Conservation (phyloP, 164 flowering plant genomes). For the Kingdonia uniflora region DNA sequence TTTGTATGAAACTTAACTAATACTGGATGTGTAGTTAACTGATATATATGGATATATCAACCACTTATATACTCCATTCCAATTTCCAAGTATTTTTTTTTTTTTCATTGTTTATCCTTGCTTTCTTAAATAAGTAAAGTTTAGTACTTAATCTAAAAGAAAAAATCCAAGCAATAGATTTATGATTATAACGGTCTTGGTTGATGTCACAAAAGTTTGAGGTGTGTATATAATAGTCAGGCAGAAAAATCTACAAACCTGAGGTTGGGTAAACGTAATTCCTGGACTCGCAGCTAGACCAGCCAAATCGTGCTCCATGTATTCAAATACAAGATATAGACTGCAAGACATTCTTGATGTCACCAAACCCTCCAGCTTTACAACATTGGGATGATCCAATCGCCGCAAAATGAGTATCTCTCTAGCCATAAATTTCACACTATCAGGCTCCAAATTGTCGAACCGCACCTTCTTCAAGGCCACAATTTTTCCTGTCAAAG, state of each 20-base stretch:
- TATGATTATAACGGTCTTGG: too few species aligned
- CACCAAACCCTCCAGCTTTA: constrained; percentile 30
- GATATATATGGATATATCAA: too few species aligned
- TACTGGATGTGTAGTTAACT: too few species aligned
- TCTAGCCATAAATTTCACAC: constrained; percentile 79
- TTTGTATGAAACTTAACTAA: too few species aligned
- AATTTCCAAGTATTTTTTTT: too few species aligned
- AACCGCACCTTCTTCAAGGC: constrained; percentile 49
- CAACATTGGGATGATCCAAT: constrained; percentile 28
- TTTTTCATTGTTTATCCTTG: too few species aligned
- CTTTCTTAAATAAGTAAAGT: too few species aligned
- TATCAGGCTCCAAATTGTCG: constrained; percentile 48
- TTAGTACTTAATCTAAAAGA: too few species aligned
- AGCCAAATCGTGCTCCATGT: constrained; percentile 94
- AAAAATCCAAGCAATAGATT: too few species aligned
- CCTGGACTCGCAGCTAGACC: constrained; percentile 81
- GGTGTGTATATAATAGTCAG: too few species aligned
- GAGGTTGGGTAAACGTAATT: constrained; percentile 30
- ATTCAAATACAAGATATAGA: constrained; percentile 48
- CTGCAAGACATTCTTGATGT: constrained; percentile 58
- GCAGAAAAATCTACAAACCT: constrained; percentile 13
- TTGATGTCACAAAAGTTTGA: neutral
- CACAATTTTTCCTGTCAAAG: constrained; percentile 34
- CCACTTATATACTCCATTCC: too few species aligned
- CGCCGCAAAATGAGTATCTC: constrained; percentile 58